These are phyloP conservation scores for Mucor ambiguus DNA, from an alignment of 371 early-diverging fungal species.

Conservation along the genomic window DNA sequence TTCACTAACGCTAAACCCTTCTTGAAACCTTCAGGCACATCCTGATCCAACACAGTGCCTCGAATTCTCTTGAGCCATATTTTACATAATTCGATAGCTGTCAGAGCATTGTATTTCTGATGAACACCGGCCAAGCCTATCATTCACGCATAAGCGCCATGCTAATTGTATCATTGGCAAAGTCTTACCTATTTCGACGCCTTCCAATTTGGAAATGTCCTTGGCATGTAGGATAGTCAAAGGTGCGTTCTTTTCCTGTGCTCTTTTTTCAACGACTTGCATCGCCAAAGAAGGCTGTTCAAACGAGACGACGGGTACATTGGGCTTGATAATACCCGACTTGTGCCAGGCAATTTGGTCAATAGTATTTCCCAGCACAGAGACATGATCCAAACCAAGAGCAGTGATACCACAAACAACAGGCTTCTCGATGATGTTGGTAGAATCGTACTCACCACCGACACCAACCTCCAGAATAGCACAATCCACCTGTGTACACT, in stretches of 20 bases:
- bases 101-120: slow-evolving; percentile 83
- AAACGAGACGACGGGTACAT: slow-evolving; percentile 71
- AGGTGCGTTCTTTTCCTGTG: slow-evolving; percentile 62
- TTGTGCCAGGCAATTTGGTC: slow-evolving; percentile 94
- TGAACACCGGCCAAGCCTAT: slow-evolving; percentile 81
- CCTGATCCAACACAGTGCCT: slow-evolving; percentile 25
- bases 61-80: slow-evolving; percentile 59
- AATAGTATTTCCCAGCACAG: slow-evolving; percentile 74
- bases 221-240: slow-evolving; percentile 23
- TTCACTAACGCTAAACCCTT: slow-evolving; percentile 65
- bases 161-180: not conserved
- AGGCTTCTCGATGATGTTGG: slow-evolving; percentile 76
- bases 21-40: slow-evolving; percentile 51
- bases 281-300: slow-evolving; percentile 75
- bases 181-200: slow-evolving; percentile 23
- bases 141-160: not conserved
- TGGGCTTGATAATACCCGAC: slow-evolving; percentile 85
- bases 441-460: slow-evolving; percentile 87
- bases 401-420: slow-evolving; percentile 82
- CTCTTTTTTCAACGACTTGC: slow-evolving; percentile 68
- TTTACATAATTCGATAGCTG: slow-evolving; percentile 74
- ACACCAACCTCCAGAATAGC: slow-evolving; percentile 85
- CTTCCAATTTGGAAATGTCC: slow-evolving; percentile 19
- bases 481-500: slow-evolving; percentile 60
- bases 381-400: slow-evolving; percentile 81